These are phyloP conservation scores for Hyparrhenia diplandra DNA, from an alignment of 176 grass and related monocot species.

Conservation along the genomic window DNA sequence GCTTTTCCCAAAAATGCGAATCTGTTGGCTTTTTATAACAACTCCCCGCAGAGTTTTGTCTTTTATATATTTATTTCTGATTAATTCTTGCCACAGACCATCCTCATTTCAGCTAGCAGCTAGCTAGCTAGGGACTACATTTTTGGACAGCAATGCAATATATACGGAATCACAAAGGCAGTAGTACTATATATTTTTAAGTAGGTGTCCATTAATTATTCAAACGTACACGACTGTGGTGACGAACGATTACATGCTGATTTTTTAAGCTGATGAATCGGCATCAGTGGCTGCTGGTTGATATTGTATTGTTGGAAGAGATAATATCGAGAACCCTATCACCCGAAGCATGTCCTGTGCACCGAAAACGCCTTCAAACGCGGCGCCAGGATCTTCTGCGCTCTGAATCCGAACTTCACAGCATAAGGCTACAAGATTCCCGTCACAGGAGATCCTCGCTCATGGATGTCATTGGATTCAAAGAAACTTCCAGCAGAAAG, in stretches of 20 bases:
- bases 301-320: conserved; percentile 14
- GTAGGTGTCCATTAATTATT: conserved; percentile 9
- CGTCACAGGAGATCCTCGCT: conserved; percentile 14
- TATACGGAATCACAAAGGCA: not conserved
- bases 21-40: too few relatives aligned
- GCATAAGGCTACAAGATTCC: not conserved
- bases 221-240: conserved; percentile 14
- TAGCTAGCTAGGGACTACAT: too few relatives aligned
- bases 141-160: not conserved
- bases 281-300: not conserved
- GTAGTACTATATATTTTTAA: not conserved
- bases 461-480: conserved; percentile 24
- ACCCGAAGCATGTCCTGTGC: conserved; percentile 18
- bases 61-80: too few relatives aligned
- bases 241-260: not conserved
- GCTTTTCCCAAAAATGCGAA: too few relatives aligned
- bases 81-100: too few relatives aligned
- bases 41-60: too few relatives aligned
- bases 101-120: too few relatives aligned
- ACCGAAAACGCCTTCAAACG: conserved; percentile 26
- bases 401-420: not conserved
- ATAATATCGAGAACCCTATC: conserved; percentile 15
- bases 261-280: not conserved
- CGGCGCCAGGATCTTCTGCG: conserved; percentile 8
- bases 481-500: conserved; percentile 42